Evolutionary conservation across 805 yeast genomes (phyloP).

Genomic region (Candida peoriensis): DNA sequence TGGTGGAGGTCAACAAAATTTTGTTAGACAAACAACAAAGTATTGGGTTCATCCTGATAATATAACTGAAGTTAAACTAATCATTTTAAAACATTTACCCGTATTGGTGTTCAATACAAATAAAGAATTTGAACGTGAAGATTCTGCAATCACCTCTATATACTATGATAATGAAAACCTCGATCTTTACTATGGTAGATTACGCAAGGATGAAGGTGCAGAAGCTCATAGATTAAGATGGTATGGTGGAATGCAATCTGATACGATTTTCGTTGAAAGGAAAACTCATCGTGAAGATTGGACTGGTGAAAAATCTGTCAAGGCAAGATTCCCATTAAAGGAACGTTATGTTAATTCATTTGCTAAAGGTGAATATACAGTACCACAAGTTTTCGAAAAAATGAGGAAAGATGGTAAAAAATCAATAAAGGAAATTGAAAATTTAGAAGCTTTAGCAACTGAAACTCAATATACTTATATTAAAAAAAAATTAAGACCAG

Average conservation of each 20-base stretch:
- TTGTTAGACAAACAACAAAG: conserved; percentile 96
- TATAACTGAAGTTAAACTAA: conserved; percentile 90
- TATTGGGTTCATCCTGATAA: conserved; percentile 99
- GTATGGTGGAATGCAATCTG: conserved; percentile 97
- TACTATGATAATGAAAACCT: conserved; percentile 87
- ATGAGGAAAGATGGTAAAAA: conserved; percentile 91
- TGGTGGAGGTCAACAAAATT: conserved; percentile 98
- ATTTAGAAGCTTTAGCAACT: conserved; percentile 83
- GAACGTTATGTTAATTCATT: conserved; percentile 88
- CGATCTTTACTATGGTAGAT: conserved; percentile 90
- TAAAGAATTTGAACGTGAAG: conserved; percentile 93
- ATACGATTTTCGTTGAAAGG: conserved; percentile 91
- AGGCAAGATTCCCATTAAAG: conserved; percentile 90
- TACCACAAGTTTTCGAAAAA: conserved; percentile 85
- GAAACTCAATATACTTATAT: conserved; percentile 90
- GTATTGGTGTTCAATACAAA: conserved; percentile 94
- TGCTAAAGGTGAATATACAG: conserved; percentile 78
- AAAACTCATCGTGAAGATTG: conserved; percentile 99
- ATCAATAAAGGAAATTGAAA: conserved; percentile 80
- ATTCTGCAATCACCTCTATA: conserved; percentile 93
- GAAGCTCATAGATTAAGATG: conserved; percentile 97
- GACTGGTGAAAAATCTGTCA: conserved; percentile 99
- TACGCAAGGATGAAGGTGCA: conserved; percentile 97
- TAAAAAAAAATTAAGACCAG: conserved; percentile 84
- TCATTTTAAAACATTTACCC: conserved; percentile 90